Evolutionary conservation across 2,329 filamentous ascomycete genomes (phyloP).

Genomic region (Aspergillus persii): DNA sequence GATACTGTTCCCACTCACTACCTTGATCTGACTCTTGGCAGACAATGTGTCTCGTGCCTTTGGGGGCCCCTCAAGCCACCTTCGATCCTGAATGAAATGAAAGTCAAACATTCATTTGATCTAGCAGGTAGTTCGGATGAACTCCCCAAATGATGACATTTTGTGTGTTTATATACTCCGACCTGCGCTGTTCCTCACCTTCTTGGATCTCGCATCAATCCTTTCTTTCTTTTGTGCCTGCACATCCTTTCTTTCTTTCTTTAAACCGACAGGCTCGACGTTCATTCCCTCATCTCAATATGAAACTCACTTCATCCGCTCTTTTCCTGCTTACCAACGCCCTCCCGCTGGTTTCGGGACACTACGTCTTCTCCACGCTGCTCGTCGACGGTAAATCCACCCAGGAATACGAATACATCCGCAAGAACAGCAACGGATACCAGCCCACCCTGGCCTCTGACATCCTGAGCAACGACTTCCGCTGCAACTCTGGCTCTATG

Average conservation of each 20-base stretch:
- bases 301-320: neutral
- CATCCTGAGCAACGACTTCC: slow-evolving; percentile 16
- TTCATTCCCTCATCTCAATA: neutral
- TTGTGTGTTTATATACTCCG: no score
- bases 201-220: neutral
- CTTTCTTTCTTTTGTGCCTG: neutral
- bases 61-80: no score
- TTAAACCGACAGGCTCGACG: neutral
- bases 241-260: neutral
- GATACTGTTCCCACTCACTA: no score
- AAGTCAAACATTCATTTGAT: no score
- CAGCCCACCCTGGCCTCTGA: slow-evolving; percentile 11
- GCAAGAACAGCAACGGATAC: slow-evolving; percentile 17
- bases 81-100: no score
- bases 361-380: slow-evolving; percentile 17
- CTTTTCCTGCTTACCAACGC: neutral
- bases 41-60: no score
- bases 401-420: slow-evolving; percentile 18
- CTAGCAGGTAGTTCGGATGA: no score
- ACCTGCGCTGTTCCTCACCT: no score
- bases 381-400: slow-evolving; percentile 11
- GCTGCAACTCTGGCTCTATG: slow-evolving; percentile 18
- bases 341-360: slow-evolving; percentile 8
- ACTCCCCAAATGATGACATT: no score
- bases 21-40: no score